Percentiles rank a stretch among this genome's conserved stretches.
phyloP scores from a whole-genome alignment of 306 rosid genomes.

The Pyrus communis region DNA sequence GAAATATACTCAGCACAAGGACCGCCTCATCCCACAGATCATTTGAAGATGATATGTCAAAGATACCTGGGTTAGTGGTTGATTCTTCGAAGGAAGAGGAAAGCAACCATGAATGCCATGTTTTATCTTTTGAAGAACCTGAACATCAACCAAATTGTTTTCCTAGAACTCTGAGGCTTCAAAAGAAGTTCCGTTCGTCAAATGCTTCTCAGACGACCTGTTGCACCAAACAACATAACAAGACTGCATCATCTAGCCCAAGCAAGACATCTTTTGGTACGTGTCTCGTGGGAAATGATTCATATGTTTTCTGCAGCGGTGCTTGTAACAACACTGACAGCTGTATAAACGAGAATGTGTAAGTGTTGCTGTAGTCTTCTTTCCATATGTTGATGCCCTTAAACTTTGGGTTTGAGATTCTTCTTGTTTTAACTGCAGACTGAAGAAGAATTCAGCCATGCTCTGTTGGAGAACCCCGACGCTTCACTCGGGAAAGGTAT shows the following conservation, averaged over 20 bases:
- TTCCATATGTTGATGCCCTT: constrained; percentile 1
- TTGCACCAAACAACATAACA: constrained; percentile 24
- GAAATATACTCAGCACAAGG: constrained; percentile 54
- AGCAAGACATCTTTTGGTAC: constrained; percentile 38
- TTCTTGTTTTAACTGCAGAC: constrained; percentile 18
- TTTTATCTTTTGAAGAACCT: constrained; percentile 26
- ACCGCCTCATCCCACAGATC: constrained; percentile 27
- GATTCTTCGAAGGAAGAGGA: constrained; percentile 32
- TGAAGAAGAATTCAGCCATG: constrained; percentile 20
- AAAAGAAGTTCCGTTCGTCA: constrained; percentile 31
- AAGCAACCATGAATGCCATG: constrained; percentile 24
- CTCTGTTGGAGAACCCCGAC: constrained; percentile 34
- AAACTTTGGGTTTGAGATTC: background rate
- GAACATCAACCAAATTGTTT: constrained; percentile 50
- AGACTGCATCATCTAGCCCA: constrained; percentile 25
- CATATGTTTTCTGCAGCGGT: constrained; percentile 22
- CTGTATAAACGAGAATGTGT: constrained; percentile 23
- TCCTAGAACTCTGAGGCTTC: constrained; percentile 41
- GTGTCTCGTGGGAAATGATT: constrained; percentile 17
- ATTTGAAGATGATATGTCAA: constrained; percentile 24
- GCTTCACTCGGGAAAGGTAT: constrained; percentile 29
- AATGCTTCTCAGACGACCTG: constrained; percentile 29
- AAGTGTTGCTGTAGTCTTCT: constrained; percentile 11
- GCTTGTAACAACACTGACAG: constrained; percentile 20
- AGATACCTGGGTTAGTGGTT: constrained; percentile 21